Base-by-base conservation (phyloP, 805 yeast genomes). In the Candida ovalis region DNA sequence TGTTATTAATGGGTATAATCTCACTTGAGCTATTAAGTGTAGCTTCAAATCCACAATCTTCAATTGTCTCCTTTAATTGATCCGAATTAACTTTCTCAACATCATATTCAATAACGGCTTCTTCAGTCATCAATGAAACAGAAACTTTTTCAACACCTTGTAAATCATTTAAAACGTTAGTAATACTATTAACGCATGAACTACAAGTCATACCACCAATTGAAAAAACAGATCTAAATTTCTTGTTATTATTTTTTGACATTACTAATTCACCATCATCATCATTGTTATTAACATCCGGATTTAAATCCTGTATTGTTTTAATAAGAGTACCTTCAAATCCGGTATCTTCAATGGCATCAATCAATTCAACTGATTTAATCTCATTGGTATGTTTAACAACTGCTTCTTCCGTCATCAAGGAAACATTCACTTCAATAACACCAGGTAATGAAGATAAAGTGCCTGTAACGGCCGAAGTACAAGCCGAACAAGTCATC, bases 401-500 rank as follows among this genome's bases (percentile, higher is more conserved):
- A 17, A 67, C 60, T 2, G 91, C 96, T 43, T 80, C 78, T 55
- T 87, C 94, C 0, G 96, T 88, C 3, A 88, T 68, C 27, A 88
- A 73, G 1, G 96, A 86, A 1, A 91, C 88, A 2, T 76, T 73
- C 0, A 75, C 88, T 15, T 33, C 37, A 2, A 60, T 70, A 1
- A 54, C 64, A 5, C 68, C 68, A 3, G 48, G 44, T 0, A 63
- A 10, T 2, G 42, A 25, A 22, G 42, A 33, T 15, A 66, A 36
- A 2, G 57, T 44, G 6, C 45, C 66, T 0, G 83, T 78, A 19
- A 92, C 79, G 0, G 94, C 71, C 1, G 84, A 74, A 0, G 86
- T 76, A 62, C 98, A 92, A 1, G 96, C 78, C 1, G 94, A 84
- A 61, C 97, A 92, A 2, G 98, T 91, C 97, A 91, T 92, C 2